Base-by-base conservation (phyloP, 2,329 filamentous ascomycete species). In the Colletotrichum zoysiae region DNA sequence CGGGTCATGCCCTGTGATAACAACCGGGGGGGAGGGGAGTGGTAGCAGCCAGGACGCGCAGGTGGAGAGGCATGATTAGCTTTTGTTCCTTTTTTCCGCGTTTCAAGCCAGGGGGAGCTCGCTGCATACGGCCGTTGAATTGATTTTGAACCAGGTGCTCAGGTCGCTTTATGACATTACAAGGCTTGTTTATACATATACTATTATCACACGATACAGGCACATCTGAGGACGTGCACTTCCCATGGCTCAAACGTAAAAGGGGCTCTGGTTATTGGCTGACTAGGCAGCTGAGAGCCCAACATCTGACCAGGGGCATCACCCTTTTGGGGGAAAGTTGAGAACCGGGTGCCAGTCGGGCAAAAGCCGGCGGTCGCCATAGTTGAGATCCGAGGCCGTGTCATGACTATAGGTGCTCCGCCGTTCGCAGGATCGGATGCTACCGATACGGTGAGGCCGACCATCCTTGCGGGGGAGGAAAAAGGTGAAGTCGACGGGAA, bases 391-490 rank as follows among this genome's bases (percentile, higher is more conserved):
- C 53, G 20, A 64, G 42, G 38, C 38, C 65, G 53, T 64, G 44
- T 64, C 53, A 69, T 16, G 23, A 46, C 16, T 23, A 53, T n/a
- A 20, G n/a, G 38, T 53, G 69, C 59, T 64, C 59, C 69, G 69
- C 65, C 33, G n/a, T 58, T 59, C 42, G 65, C 53, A 64, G 46
- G 64, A 51, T 60, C 30, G 2, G 7, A 68, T 64, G 58, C 48
- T 26, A 55, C 69, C 46, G 51, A 64, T 60, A 55, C 35, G 33
- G 30, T 38, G 50, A 67, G 30, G 26, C 26, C 2, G 55, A 42
- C 9, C 26, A 38, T 30, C 40, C 51, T 71, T 26, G n/a, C 33
- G 26, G n/a, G n/a, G n/a, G n/a, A n/a, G n/a, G n/a, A 42, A 56
- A 56, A 35, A 5, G 5, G 38, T 35, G 44, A 53, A 35, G 50